Percentiles rank a stretch among this genome's conserved stretches.
These are phyloP conservation scores for Penicillium canariense DNA, from an alignment of 495 filamentous ascomycete species.

Conservation along the genomic window DNA sequence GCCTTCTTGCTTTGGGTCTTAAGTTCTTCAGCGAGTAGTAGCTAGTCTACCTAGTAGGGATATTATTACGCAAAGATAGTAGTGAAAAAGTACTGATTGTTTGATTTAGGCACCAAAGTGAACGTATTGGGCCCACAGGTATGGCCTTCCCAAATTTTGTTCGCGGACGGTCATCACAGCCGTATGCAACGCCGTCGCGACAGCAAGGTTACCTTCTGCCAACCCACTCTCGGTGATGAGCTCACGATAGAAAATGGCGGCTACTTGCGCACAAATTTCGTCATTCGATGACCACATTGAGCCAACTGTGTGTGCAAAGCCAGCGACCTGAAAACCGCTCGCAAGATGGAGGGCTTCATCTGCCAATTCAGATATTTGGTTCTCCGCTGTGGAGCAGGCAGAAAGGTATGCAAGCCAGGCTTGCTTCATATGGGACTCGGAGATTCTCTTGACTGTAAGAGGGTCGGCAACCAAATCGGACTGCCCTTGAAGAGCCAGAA, in stretches of 20 bases:
- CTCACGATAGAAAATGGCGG: neutral
- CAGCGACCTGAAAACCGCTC: neutral
- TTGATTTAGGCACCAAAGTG: neutral
- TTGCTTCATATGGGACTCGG: neutral
- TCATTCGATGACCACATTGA: neutral
- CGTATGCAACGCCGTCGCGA: neutral
- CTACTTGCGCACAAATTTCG: neutral
- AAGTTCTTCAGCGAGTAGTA: too few species aligned
- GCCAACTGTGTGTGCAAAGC: neutral
- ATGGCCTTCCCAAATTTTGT: neutral
- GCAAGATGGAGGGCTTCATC: neutral
- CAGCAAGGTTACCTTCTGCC: neutral
- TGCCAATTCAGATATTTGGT: neutral
- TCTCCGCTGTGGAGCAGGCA: neutral
- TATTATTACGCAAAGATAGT: too few species aligned
- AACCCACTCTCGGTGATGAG: neutral
- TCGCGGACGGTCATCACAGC: neutral
- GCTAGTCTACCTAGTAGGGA: too few species aligned
- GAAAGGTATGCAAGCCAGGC: neutral
- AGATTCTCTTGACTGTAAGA: neutral
- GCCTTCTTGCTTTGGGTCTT: too few species aligned
- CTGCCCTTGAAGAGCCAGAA: neutral
- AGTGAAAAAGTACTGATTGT: too few species aligned
- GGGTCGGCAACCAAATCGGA: neutral
- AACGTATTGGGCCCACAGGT: neutral